Conservation (phyloP, 2,329 filamentous ascomycete species). For the Penicillium nordicum region DNA sequence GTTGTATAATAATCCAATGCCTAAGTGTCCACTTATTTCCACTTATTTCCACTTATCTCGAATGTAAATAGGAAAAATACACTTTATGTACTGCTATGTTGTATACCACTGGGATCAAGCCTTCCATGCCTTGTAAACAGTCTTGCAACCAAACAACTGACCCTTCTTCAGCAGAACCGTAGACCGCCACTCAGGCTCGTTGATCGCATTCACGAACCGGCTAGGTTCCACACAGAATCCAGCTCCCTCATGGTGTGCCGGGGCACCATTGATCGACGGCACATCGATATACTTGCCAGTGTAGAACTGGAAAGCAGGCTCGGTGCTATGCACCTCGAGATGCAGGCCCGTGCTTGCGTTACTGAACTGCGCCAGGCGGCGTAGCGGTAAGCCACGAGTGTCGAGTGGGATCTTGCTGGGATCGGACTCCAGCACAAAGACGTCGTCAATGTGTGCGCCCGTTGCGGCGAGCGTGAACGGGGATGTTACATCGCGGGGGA, state of each 20-base stretch:
- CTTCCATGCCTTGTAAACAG: constrained; percentile 83
- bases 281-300: constrained; percentile 83
- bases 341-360: constrained; percentile 73
- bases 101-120: constrained; percentile 25
- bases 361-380: constrained; percentile 65
- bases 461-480: constrained; percentile 69
- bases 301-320: constrained; percentile 97
- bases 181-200: constrained; percentile 72
- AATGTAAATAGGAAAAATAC: neutral
- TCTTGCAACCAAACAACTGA: constrained; percentile 73
- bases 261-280: constrained; percentile 56
- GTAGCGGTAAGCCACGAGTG: constrained; percentile 62
- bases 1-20: neutral
- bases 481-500: constrained; percentile 59
- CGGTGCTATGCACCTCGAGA: constrained; percentile 83
- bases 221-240: constrained; percentile 93
- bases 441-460: constrained; percentile 80
- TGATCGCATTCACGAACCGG: constrained; percentile 84
- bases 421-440: constrained; percentile 73
- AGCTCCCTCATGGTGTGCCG: constrained; percentile 63
- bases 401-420: constrained; percentile 61
- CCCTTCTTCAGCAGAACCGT: constrained; percentile 83
- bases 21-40: neutral
- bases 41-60: neutral
- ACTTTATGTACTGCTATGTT: neutral